Evolutionary conservation across 169 alveolate genomes (phyloP), one percentile per base, ranked within the genome.

Genomic region (Plasmodium inui): DNA sequence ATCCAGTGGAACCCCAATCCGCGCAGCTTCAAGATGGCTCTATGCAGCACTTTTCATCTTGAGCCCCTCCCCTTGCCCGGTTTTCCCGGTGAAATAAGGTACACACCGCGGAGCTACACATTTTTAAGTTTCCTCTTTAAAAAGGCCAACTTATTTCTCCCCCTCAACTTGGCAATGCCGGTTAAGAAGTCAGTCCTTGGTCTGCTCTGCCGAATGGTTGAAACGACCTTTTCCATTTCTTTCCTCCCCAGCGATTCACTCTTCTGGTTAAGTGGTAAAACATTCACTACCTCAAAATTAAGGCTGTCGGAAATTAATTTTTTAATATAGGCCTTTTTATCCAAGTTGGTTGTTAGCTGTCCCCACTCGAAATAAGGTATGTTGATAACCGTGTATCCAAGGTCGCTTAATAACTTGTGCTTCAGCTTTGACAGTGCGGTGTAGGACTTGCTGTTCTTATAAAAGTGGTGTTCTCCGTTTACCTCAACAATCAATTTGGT

Each of bases 391-490:
- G 92, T 93, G 91, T 96, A 96, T 14, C 99, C 99, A 98, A 98
- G 97, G 28, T 98, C 95, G 19, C 98, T 97, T 83, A 98, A 89
- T 17, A 98, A 96, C n/a, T 98, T 95, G 94, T 98, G 99, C 94
- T 98, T 98, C 92, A 98, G 89, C 94, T 98, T 98, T 30, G 98
- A 96, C 46, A 95, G 95, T 6, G 98, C 96, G 22, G 97, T 96
- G 95, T 98, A 96, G 28, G 96, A 94, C 9, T 96, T 95, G 46
- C 97, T 97, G 94, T 97, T 97, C 67, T 97, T 98, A 70, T 98
- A 98, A 85, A 98, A 98, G 89, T 98, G 99, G 44, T 98, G 93
- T 14, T 98, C 98, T 41, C 99, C 99, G 73, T 98, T 98, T 55
- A 98, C 99, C 80, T 98, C 99, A 17, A 98, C 97, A 28, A 86